Evolutionary conservation across 805 yeast species (phyloP), one percentile per base, ranked within the genome.

Genomic region (Nakazawaea pomicola): DNA sequence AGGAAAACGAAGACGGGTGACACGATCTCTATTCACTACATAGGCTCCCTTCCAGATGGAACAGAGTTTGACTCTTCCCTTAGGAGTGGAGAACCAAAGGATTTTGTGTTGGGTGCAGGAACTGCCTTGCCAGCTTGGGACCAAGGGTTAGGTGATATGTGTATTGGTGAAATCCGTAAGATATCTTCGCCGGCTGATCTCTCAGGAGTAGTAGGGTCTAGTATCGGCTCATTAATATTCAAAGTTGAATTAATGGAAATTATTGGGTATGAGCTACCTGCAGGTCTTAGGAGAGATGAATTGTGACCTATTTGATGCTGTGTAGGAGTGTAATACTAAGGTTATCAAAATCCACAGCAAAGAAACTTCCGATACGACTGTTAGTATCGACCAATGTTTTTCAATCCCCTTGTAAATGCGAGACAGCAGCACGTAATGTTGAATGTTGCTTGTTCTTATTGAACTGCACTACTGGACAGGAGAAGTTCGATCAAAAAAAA

Each of bases 81-180:
- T 42, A 56, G 57, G 15, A 74, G 95, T 54, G 78, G 76, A 12
- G 52, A 60, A 33, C 96, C 97, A 36, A 67, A 89, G 45, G 58
- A 70, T 30, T 89, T 89, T 61, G 62, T 61, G 14, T 63, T 90
- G 38, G 97, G 96, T 32, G 59, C 62, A 18, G 90, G 95, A 4
- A 80, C 74, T 52, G 96, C 88, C 23, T 88, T 89, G 55, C 56
- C 70, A 44, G 96, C 96, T 44, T 89, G 96, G 96, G 97, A 89
- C 47, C 76, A 80, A 60, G 96, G 96, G 31, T 63, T 87, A 36
- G 19, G 14, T 6, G 37, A 52, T 24, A 85, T 85, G 95, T 89
- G 97, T 62, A 67, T 86, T 57, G 96, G 96, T 33, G 96, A 89
- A 61, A 70, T 80, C 64, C 75, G 96, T 56, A 78, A 74, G 50